phyloP scores from a whole-genome alignment of 1,284 basidiomycete species.

The Calocybe gambosa region DNA sequence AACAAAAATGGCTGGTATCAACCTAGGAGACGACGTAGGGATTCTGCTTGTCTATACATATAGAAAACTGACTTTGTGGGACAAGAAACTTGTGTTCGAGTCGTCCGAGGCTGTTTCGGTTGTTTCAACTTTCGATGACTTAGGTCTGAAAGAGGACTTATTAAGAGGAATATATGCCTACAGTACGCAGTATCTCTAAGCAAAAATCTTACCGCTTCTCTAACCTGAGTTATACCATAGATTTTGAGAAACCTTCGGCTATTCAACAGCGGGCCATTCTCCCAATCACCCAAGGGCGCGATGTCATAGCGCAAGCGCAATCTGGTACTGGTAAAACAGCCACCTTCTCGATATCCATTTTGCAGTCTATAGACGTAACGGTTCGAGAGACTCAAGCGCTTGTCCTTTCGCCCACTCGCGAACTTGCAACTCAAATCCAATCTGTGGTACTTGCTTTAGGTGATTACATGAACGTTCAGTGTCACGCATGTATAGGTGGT shows the following conservation, averaged over 20 bases:
- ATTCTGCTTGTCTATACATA: neutral
- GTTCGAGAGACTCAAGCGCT: slow-evolving; percentile 96
- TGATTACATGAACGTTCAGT: slow-evolving; percentile 99
- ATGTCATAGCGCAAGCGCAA: slow-evolving; percentile 98
- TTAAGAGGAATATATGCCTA: slow-evolving; percentile 98
- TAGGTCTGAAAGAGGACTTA: slow-evolving; percentile 92
- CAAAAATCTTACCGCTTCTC: neutral
- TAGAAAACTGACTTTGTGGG: slow-evolving; percentile 8
- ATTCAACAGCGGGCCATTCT: slow-evolving; percentile 98
- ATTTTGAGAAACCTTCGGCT: slow-evolving; percentile 98
- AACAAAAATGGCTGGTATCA: slow-evolving; percentile 74
- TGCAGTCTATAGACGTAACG: slow-evolving; percentile 94
- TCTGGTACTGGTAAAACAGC: slow-evolving; percentile 99
- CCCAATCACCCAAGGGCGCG: slow-evolving; percentile 91
- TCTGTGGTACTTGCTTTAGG: slow-evolving; percentile 96
- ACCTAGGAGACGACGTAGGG: slow-evolving; percentile 66
- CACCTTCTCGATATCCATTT: slow-evolving; percentile 92
- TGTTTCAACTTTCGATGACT: slow-evolving; percentile 85
- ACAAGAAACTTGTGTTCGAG: slow-evolving; percentile 92
- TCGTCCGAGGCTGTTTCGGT: slow-evolving; percentile 93
- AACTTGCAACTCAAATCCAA: slow-evolving; percentile 96
- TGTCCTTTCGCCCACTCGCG: slow-evolving; percentile 91
- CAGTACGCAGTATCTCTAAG: slow-evolving; percentile 54
- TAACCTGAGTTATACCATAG: slow-evolving; percentile 33
- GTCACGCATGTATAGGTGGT: slow-evolving; percentile 98